Evolutionary conservation across 2,329 filamentous ascomycete species (phyloP).

Genomic region (Cryoendolithus antarcticus): DNA sequence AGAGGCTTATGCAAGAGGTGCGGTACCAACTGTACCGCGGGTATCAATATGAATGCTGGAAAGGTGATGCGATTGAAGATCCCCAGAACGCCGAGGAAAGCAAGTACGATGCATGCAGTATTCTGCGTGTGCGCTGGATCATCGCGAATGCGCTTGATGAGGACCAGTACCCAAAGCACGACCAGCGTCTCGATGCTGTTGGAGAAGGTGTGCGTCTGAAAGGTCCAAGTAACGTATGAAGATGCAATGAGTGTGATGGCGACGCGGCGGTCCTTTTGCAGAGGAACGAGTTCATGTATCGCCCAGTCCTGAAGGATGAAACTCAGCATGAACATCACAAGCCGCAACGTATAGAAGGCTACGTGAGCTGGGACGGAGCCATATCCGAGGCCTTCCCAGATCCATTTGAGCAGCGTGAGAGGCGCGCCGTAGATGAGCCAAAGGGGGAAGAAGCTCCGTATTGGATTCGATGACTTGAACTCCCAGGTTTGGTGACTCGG

Average conservation of each 20-base stretch:
- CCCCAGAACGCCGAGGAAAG: slow-evolving; percentile 70
- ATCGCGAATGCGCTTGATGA: slow-evolving; percentile 75
- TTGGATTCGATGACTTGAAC: slow-evolving; percentile 75
- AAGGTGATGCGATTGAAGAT: slow-evolving; percentile 97
- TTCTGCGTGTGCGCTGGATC: slow-evolving; percentile 67
- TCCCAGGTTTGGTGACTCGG: slow-evolving; percentile 89
- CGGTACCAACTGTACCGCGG: slow-evolving; percentile 69
- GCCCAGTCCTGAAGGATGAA: slow-evolving; percentile 98
- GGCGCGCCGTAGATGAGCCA: slow-evolving; percentile 92
- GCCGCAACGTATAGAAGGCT: slow-evolving; percentile 79
- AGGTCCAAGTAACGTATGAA: slow-evolving; percentile 97
- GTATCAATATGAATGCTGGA: slow-evolving; percentile 79
- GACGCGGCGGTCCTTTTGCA: slow-evolving; percentile 55
- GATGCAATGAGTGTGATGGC: slow-evolving; percentile 81
- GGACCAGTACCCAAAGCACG: slow-evolving; percentile 83
- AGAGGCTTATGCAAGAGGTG: slow-evolving; percentile 63
- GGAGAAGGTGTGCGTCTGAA: slow-evolving; percentile 95
- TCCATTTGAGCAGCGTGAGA: slow-evolving; percentile 83
- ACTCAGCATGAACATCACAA: slow-evolving; percentile 87
- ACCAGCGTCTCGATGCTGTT: slow-evolving; percentile 92
- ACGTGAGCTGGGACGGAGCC: slow-evolving; percentile 68
- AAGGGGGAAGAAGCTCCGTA: slow-evolving; percentile 91
- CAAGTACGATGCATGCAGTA: slow-evolving; percentile 64
- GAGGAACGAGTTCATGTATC: slow-evolving; percentile 76
- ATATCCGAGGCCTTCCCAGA: slow-evolving; percentile 77